Evolutionary conservation across 1,139 yeast species (phyloP), one percentile per base, ranked within the genome.

Genomic region (Suhomyces taliae): DNA sequence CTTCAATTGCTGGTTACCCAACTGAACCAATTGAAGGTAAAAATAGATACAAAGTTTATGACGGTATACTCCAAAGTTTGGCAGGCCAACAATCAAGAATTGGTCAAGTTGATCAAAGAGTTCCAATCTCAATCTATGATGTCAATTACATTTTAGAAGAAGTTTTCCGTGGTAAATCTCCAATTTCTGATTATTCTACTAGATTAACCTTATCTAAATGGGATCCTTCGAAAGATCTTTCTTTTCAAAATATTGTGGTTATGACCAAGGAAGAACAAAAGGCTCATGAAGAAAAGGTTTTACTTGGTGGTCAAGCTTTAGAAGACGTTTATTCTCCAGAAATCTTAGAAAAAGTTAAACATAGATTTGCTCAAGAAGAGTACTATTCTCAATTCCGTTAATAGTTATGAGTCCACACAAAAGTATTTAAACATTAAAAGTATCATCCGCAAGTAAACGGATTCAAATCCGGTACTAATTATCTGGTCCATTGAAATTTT

Each of bases 11-110:
- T 0, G 97, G 95, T 0, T 93, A 93, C 60, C 95, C 95, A 9
- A 79, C 82, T 52, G 96, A 90, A 50, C 91, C 95, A 36, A 81
- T 90, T 39, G 96, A 89, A 53, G 97, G 96, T n/a, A 90, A 90
- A 63, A 87, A 88, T 61, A 79, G 98, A 58, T 81, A 81, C 60
- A 90, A 90, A 62, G 69, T 87, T 15, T 90, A 91, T 64, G 97
- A 91, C 57, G 82, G 87, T 36, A 81, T 91, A 40, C 76, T 87
- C 57, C 95, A 88, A 61, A 81, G 90, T 44, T 74, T 93, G 46
- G 91, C 95, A 0, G 96, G 91, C 5, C 99, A 93, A 66, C 87
- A 88, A 65, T 75, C 86, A 6, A 79, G 97, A 55, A 73, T 89
- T 43, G 91, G 91, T 45, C 74, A 78, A 52, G 60, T 72, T 39